Conservation (phyloP, 108 stramenopile species). For the Cyclotella baltica region DNA sequence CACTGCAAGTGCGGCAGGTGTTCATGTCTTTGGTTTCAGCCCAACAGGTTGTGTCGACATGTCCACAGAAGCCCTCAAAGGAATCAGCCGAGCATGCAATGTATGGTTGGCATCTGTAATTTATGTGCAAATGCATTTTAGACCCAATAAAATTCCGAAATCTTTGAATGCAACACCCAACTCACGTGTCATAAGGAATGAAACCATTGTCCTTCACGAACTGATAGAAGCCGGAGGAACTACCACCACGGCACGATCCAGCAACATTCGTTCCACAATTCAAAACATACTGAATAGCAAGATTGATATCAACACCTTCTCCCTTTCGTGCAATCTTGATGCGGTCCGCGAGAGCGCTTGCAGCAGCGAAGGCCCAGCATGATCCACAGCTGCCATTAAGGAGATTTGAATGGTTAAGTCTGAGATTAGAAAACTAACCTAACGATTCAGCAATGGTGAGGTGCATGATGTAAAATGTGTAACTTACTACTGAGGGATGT, state of each 20-base stretch:
- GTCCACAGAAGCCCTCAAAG: constrained; percentile 76
- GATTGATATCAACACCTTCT: constrained; percentile 67
- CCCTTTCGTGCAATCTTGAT: constrained; percentile 87
- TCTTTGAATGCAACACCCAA: too few species aligned
- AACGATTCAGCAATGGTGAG: not conserved
- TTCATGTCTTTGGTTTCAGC: constrained; percentile 54
- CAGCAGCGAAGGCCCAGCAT: constrained; percentile 94
- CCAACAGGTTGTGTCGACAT: constrained; percentile 87
- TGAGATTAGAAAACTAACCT: not conserved
- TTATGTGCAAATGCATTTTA: not conserved
- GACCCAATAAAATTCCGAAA: not conserved
- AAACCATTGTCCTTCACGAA: constrained; percentile 75
- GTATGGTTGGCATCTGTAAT: constrained; percentile 73
- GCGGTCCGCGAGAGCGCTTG: constrained; percentile 86
- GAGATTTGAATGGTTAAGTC: too few species aligned
- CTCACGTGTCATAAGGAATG: constrained; percentile 55
- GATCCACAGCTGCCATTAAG: constrained; percentile 29
- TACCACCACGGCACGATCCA: constrained; percentile 93
- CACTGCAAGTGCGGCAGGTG: constrained; percentile 65
- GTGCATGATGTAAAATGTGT: not conserved
- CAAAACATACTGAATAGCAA: constrained; percentile 62
- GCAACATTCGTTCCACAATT: constrained; percentile 84
- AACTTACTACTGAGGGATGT: constrained; percentile 78
- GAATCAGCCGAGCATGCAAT: constrained; percentile 85
- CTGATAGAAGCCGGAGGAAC: constrained; percentile 60